Evolutionary conservation across 768 basidiomycete genomes (phyloP), one percentile per base, ranked within the genome.

Genomic region (Boletus pseudopeckii): DNA sequence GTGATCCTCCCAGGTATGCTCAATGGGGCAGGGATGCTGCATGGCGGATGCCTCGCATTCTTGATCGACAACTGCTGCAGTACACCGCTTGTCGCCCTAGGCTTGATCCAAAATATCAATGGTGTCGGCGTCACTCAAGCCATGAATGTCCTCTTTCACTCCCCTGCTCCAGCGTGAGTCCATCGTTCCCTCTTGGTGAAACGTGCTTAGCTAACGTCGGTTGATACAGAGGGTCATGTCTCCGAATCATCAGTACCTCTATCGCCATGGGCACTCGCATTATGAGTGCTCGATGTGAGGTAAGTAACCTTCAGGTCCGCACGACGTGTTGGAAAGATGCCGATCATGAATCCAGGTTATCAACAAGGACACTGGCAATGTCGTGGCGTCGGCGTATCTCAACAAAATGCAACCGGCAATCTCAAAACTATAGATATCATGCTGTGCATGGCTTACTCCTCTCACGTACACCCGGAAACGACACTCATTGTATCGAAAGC

Each of bases 91-190:
- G 81, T 88, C 30, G 83, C 81, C 7, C 74, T 90, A 10, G 86
- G 86, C 3, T 64, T 88, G 39, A 67, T 82, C 36, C 75, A 80
- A 60, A 77, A 78, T 54, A 69, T 76, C 26, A 88, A 89, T 52
- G 86, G 86, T 3, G 86, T 88, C 13, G 87, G 87, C 11, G 86
- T 89, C 18, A 89, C 84, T 4, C 85, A 88, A 66, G 78, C 80
- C 10, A 80, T 88, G 80, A 84, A 82, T 56, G 74, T 89, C 24
- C 67, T 80, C 30, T 89, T 85, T 69, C 87, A 86, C 63, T 77
- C 87, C 15, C 86, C 86, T 11, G 85, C 84, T 4, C 74, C 83
- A 4, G 63, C 74, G 86, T 84, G 65, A 71, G 83, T 73, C 11
- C 33, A 26, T 41, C 26, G 15, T 34, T 40, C 38, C 40, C 54